phyloP scores from a whole-genome alignment of 495 filamentous ascomycete species.

The Penicillium coprophilum region DNA sequence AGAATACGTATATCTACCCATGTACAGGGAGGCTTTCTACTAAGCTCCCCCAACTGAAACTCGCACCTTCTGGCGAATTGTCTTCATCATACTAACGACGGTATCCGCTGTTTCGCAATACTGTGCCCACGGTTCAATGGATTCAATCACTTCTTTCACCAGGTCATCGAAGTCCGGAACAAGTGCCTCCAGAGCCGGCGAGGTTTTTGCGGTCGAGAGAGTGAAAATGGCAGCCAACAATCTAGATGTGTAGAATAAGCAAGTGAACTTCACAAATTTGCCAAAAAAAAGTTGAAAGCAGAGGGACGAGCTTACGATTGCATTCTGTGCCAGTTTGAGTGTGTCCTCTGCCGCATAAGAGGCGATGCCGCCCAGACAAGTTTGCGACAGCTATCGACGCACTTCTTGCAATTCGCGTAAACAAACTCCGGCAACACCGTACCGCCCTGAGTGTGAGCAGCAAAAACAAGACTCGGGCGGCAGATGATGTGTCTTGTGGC shows the following conservation, averaged over 20 bases:
- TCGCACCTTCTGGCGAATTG: constrained; percentile 22
- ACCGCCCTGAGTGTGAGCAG: constrained; percentile 10
- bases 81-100: constrained; percentile 21
- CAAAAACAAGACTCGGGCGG: constrained; percentile 20
- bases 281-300: too few species aligned
- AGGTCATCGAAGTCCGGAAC: constrained; percentile 22
- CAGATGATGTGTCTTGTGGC: constrained; percentile 23
- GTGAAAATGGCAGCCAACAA: constrained; percentile 22
- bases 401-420: constrained; percentile 17
- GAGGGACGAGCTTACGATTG: constrained; percentile 16
- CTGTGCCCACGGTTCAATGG: constrained; percentile 16
- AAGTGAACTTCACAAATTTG: neutral
- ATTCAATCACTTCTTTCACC: constrained; percentile 13
- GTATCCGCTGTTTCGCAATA: constrained; percentile 20
- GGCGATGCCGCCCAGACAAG: constrained; percentile 12
- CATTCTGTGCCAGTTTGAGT: constrained; percentile 20
- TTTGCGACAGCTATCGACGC: constrained; percentile 22
- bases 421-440: constrained; percentile 12
- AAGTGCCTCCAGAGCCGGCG: constrained; percentile 15
- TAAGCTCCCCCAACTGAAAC: constrained; percentile 2
- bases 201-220: constrained; percentile 19
- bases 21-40: neutral
- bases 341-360: constrained; percentile 17
- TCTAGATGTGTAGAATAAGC: constrained; percentile 1
- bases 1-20: neutral